These are phyloP conservation scores for Lipomyces starkeyi DNA, from an alignment of 805 yeast species.

Conservation along the genomic window DNA sequence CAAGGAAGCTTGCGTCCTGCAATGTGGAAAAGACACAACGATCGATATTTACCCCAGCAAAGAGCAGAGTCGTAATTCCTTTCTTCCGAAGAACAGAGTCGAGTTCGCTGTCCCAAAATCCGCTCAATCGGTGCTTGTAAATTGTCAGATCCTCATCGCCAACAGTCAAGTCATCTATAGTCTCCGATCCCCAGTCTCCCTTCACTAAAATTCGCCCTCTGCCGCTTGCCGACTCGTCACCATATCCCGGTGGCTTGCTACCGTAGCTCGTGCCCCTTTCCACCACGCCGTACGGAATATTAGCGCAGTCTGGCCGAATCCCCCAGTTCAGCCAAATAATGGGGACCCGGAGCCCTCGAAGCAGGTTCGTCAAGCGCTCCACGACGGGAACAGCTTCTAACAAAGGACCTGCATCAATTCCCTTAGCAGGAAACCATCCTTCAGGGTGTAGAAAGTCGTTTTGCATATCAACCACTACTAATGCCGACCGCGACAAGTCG, in stretches of 20 bases:
- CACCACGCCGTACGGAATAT: slow-evolving; percentile 25
- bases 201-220: slow-evolving; percentile 29
- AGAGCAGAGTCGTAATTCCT: slow-evolving; percentile 27
- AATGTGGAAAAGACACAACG: slow-evolving; percentile 35
- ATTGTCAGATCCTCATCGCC: slow-evolving; percentile 22
- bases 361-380: slow-evolving; percentile 22
- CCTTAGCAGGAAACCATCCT: slow-evolving; percentile 34
- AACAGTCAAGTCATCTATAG: slow-evolving; percentile 27
- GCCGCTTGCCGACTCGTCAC: slow-evolving; percentile 25
- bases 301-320: slow-evolving; percentile 29
- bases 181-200: slow-evolving; percentile 32
- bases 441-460: slow-evolving; percentile 35
- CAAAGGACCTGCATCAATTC: slow-evolving; percentile 20
- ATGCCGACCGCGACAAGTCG: slow-evolving; percentile 29
- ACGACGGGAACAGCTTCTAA: slow-evolving; percentile 22
- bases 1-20: slow-evolving; percentile 34
- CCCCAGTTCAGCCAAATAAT: slow-evolving; percentile 38
- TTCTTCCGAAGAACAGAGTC: slow-evolving; percentile 26
- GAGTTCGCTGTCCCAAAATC: slow-evolving; percentile 34
- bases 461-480: slow-evolving; percentile 37
- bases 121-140: slow-evolving; percentile 34
- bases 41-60: slow-evolving; percentile 35
- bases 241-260: slow-evolving; percentile 30
- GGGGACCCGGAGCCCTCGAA: slow-evolving; percentile 19
- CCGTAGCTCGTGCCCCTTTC: slow-evolving; percentile 26